Conservation (phyloP, 768 basidiomycete genomes). For the Cyathus striatus region DNA sequence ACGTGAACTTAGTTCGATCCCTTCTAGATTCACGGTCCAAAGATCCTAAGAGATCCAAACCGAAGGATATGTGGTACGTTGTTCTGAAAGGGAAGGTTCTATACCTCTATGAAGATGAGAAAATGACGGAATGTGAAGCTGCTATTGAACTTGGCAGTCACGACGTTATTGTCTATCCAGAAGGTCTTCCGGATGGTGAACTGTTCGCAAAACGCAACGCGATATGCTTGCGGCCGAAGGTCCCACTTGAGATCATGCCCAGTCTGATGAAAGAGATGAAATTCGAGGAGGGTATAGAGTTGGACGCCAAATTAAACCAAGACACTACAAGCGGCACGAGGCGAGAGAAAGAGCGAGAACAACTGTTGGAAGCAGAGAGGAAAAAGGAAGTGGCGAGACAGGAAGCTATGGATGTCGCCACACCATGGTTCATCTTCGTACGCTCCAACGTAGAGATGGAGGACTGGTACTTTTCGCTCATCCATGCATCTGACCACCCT, state of each 20-base stretch:
- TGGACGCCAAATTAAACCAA: conserved; percentile 23
- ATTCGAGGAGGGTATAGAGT: conserved; percentile 25
- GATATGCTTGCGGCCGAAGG: conserved; percentile 66
- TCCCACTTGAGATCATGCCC: conserved; percentile 30
- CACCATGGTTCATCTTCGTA: conserved; percentile 93
- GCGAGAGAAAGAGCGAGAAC: conserved; percentile 32
- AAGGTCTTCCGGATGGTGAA: conserved; percentile 78
- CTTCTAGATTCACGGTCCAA: conserved; percentile 80
- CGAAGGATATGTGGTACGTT: conserved; percentile 91
- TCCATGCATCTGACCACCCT: conserved; percentile 68
- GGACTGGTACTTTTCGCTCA: conserved; percentile 87
- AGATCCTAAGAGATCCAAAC: conserved; percentile 77
- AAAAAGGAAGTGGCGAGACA: conserved; percentile 41
- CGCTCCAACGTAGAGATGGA: conserved; percentile 90
- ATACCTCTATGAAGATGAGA: conserved; percentile 92
- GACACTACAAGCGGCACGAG: conserved; percentile 17
- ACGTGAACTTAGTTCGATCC: conserved; percentile 75
- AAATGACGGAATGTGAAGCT: conserved; percentile 84
- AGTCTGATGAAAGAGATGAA: conserved; percentile 52
- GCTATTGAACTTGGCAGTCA: conserved; percentile 84
- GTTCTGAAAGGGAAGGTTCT: conserved; percentile 88
- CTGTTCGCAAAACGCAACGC: conserved; percentile 88
- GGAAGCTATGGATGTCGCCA: conserved; percentile 43
- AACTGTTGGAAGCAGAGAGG: conserved; percentile 29
- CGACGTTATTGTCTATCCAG: conserved; percentile 71